A percentile compares a stretch with the other conserved stretches of the same genome.
Conservation (phyloP, 2,329 filamentous ascomycete genomes). For the Apiospora malaysiana region DNA sequence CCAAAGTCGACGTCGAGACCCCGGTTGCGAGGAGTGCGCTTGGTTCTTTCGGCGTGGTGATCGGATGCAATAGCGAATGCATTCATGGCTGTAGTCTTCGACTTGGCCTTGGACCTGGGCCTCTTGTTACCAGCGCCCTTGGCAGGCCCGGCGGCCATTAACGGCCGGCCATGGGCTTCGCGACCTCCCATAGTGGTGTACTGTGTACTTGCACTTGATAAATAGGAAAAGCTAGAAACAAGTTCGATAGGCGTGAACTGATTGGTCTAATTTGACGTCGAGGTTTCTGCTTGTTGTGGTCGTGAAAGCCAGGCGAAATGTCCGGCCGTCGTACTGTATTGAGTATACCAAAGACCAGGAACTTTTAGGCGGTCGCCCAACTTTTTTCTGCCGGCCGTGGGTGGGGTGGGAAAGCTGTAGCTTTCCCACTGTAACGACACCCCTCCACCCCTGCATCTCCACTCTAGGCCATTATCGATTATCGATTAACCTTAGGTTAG, state of each 20-base stretch:
- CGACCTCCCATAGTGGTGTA: constrained; percentile 57
- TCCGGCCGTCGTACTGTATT: neutral
- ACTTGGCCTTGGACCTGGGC: constrained; percentile 55
- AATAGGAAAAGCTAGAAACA: neutral
- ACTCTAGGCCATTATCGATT: neutral
- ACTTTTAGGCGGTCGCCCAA: constrained; percentile 16
- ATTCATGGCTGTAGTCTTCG: constrained; percentile 58
- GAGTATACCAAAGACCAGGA: constrained; percentile 2
- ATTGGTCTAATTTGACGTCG: neutral
- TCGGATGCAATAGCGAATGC: constrained; percentile 64
- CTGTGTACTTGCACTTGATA: constrained; percentile 23
- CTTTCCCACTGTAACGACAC: constrained; percentile 9
- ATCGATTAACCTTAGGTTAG: no score
- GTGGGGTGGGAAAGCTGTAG: constrained; percentile 9
- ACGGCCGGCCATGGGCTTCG: constrained; percentile 62
- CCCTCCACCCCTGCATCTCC: neutral
- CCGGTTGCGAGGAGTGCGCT: constrained; percentile 55
- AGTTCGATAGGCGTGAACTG: neutral
- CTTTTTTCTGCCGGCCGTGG: constrained; percentile 21
- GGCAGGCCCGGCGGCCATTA: constrained; percentile 41
- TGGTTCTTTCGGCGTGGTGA: constrained; percentile 54
- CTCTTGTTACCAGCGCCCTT: constrained; percentile 41
- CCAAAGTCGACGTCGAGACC: constrained; percentile 52
- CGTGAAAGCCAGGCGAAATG: neutral
- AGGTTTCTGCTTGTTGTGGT: neutral